A percentile compares a stretch with the other conserved stretches of the same genome.
phyloP scores from a whole-genome alignment of 129 eudicot species.

The Chrysanthemum lavandulifolium region DNA sequence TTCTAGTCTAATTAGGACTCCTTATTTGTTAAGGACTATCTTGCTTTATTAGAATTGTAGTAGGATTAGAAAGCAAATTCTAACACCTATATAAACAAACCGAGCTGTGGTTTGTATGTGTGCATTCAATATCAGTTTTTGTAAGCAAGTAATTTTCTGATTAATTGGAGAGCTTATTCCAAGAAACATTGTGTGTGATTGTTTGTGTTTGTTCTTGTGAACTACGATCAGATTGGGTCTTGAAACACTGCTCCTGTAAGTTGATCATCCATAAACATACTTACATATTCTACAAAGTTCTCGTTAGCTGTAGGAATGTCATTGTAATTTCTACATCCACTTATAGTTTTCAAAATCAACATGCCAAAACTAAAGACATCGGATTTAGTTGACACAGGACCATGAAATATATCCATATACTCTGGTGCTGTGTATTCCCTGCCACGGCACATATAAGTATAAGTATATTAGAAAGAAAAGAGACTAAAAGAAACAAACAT shows the following conservation, averaged over 20 bases:
- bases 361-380: slow-evolving; percentile 7
- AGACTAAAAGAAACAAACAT: not conserved
- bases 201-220: too few species aligned
- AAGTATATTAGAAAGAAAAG: not conserved
- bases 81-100: too few species aligned
- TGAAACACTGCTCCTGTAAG: not conserved
- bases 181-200: too few species aligned
- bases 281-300: not conserved
- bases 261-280: not conserved
- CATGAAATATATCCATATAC: not conserved
- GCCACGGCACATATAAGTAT: not conserved
- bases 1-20: too few species aligned
- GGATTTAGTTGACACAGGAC: not conserved
- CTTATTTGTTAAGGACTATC: too few species aligned
- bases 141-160: too few species aligned
- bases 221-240: too few species aligned
- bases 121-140: too few species aligned
- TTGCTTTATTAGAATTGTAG: too few species aligned
- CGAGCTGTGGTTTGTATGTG: too few species aligned
- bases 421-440: not conserved
- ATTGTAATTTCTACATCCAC: not conserved
- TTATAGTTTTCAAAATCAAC: not conserved
- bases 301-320: not conserved
- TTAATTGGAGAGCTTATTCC: too few species aligned
- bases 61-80: too few species aligned